Percentiles rank a stretch among this genome's conserved stretches.
These are phyloP conservation scores for Poa pratensis DNA, from an alignment of 176 grass and related monocot species.

Conservation along the genomic window DNA sequence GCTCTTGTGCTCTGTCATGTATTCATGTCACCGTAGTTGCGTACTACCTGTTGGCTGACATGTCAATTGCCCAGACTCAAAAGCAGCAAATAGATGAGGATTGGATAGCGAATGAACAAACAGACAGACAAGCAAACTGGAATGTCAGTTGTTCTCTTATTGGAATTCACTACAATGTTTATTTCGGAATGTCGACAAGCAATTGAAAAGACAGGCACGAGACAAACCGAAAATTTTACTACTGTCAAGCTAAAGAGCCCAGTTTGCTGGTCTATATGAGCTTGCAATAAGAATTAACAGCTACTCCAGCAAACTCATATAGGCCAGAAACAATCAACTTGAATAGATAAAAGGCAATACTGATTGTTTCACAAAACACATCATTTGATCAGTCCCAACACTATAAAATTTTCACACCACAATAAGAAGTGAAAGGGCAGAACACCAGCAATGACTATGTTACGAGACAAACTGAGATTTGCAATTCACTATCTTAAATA, in stretches of 20 bases:
- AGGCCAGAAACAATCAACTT: no score
- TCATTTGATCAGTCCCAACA: background rate
- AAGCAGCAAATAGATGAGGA: background rate
- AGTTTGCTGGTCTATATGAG: background rate
- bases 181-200: background rate
- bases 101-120: background rate
- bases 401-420: background rate
- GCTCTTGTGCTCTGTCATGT: background rate
- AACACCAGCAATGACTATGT: conserved; percentile 17
- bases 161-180: background rate
- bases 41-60: background rate
- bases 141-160: background rate
- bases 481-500: conserved; percentile 8
- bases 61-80: background rate
- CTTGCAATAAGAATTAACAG: background rate
- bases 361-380: background rate
- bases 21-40: background rate
- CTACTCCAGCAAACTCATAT: no score
- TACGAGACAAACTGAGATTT: background rate
- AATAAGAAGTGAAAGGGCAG: background rate
- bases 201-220: background rate
- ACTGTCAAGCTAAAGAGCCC: background rate
- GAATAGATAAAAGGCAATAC: background rate
- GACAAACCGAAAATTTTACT: background rate
- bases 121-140: background rate